Percentiles rank a stretch among this genome's conserved stretches.
These are phyloP conservation scores for Naganishia vaughanmartiniae DNA, from an alignment of 768 basidiomycete species.

Conservation along the genomic window DNA sequence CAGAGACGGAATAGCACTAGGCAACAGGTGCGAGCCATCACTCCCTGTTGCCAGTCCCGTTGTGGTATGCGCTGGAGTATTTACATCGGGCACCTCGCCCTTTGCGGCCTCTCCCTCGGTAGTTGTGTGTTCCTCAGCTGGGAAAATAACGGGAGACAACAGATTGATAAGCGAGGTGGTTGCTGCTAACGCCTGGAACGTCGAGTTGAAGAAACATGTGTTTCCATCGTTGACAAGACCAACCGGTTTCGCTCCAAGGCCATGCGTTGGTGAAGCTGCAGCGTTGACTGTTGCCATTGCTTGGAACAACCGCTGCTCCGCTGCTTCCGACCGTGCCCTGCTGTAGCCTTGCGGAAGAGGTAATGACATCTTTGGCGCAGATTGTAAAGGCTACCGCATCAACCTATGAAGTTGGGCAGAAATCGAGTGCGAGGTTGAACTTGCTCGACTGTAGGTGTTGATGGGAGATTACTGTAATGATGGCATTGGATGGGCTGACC, in stretches of 20 bases:
- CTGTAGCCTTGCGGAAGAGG: conserved; percentile 4
- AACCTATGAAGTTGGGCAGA: background rate
- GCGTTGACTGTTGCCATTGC: conserved; percentile 22
- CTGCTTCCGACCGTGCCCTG: conserved; percentile 15
- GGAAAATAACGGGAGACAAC: conserved; percentile 31
- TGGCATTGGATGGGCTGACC: background rate
- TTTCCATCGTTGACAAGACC: conserved; percentile 53
- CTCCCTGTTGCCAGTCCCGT: conserved; percentile 21
- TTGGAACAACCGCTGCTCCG: conserved; percentile 14
- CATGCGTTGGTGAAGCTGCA: conserved; percentile 15
- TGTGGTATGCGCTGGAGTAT: conserved; percentile 20
- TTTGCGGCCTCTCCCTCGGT: background rate
- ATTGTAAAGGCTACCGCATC: background rate
- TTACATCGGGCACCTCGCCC: background rate
- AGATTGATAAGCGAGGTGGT: conserved; percentile 40
- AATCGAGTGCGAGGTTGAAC: conserved; percentile 19
- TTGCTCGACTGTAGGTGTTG: background rate
- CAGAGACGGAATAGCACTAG: conserved; percentile 43
- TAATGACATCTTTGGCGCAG: conserved; percentile 17
- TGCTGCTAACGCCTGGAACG: conserved; percentile 70
- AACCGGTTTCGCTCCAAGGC: conserved; percentile 40
- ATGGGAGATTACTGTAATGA: background rate
- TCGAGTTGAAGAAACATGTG: conserved; percentile 95
- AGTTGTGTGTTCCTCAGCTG: background rate
- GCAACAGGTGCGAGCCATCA: conserved; percentile 24